Evolutionary conservation across 2,329 filamentous ascomycete genomes (phyloP).

Genomic region (Geoglossum cookeanum): DNA sequence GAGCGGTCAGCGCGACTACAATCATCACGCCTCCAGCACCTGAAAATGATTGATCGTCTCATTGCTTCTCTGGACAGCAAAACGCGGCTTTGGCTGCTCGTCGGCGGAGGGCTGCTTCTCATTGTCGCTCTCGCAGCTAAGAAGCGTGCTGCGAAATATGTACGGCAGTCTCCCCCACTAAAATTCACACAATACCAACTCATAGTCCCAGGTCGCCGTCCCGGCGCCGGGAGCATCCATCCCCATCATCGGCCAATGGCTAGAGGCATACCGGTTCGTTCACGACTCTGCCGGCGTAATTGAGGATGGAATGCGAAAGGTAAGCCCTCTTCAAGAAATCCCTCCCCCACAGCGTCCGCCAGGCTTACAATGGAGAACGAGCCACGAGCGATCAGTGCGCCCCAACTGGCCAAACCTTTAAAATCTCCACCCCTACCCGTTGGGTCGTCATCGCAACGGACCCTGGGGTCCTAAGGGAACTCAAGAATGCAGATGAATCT

Average conservation of each 20-base stretch:
- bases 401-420: slow-evolving; percentile 3
- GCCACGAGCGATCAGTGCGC: slow-evolving; percentile 2
- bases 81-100: too few species aligned
- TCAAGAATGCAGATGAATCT: slow-evolving; percentile 3
- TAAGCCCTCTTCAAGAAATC: neutral
- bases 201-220: neutral
- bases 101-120: too few species aligned
- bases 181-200: too few species aligned
- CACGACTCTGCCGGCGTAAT: slow-evolving; percentile 5
- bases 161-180: too few species aligned
- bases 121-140: too few species aligned
- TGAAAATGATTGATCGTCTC: too few species aligned
- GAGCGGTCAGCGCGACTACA: too few species aligned
- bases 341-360: too few species aligned
- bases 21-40: too few species aligned
- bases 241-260: slow-evolving; percentile 4
- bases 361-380: too few species aligned
- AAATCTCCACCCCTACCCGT: slow-evolving; percentile 5
- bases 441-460: slow-evolving; percentile 7
- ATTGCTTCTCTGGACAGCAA: too few species aligned
- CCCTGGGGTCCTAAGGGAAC: slow-evolving; percentile 5
- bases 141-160: too few species aligned
- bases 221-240: neutral
- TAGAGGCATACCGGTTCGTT: slow-evolving; percentile 6
- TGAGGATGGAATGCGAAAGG: slow-evolving; percentile 5